Evolutionary conservation across 2,329 filamentous ascomycete genomes (phyloP), one percentile per base, ranked within the genome.

Genomic region (Penicillium brasilianum): DNA sequence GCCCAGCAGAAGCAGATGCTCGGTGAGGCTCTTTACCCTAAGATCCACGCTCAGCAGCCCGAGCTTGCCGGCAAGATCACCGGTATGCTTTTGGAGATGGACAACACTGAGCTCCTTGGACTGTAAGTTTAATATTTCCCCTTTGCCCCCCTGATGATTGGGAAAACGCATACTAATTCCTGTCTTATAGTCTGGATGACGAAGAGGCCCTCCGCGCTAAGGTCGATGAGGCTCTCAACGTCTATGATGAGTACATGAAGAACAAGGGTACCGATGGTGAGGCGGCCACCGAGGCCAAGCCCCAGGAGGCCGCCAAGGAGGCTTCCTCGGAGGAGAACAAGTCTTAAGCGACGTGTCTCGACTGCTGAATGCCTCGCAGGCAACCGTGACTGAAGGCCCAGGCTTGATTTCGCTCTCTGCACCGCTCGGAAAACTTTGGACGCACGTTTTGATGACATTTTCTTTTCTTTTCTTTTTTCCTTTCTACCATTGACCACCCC

Each of bases 11-110:
- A 99, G 88, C 95, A 99, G 86, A 92, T 98, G 80, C 88, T 99
- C 58, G 95, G 95, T 78, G 95, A 99, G 83, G 89, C 92, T 71
- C 90, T 99, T 72, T 99, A 98, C 87, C 95, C 95, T 76, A 99
- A 98, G 90, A 98, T 99, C 74, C 89, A 93, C 80, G 88, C 87
- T 70, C 89, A 97, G 81, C 95, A 99, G 84, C 91, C 93, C 62
- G 93, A 97, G 73, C 86, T 99, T 74, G 95, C 95, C 65, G 95
- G 95, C 77, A 99, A 99, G 89, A 98, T 99, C 80, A 99, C 95
- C 64, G 95, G 95, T 82, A 99, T 99, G 95, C 90, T 99, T 73
- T 83, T 99, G 73, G 95, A 99, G 87, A 99, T 99, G 95, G 95
- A 98, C 74, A 98, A 98, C 82, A 78, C 85, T 60, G 95, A 99